Base-by-base conservation (phyloP, 2,329 filamentous ascomycete species). In the Drechslerella coelobrocha region DNA sequence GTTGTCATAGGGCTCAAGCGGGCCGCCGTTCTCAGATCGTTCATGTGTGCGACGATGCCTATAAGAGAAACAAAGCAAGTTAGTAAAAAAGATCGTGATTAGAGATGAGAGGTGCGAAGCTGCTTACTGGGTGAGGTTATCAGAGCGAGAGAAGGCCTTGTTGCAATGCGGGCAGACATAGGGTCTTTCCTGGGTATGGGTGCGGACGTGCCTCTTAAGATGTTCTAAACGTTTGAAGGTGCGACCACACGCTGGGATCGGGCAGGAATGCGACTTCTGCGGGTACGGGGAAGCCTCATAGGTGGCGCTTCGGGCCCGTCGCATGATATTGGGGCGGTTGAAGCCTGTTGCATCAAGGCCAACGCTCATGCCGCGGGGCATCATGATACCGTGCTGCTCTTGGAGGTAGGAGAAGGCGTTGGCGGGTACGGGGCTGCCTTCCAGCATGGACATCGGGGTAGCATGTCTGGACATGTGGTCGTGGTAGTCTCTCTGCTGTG, bases 141-240 rank as follows among this genome's bases (percentile, higher is more conserved):
- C 94, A 78, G 93, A 97, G 81, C 94, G 86, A 69, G 94, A 97
- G 81, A 99, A 99, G 75, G 93, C 93, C 84, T 97, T 97, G 85
- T 90, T 96, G 86, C 94, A 99, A 80, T 96, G 89, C 76, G 90
- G 90, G 86, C 94, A 99, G 78, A 95, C 89, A 81, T 99, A 99
- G 76, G 94, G 94, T 82, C 93, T 91, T 84, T 99, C 94, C 84
- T 99, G 94, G 62, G 94, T 99, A 84, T 99, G 94, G 78, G 94
- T 99, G 82, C 94, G 90, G 80, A 99, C 94, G 83, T 99, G 94
- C 85, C 92, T 88, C 86, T 99, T 99, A 78, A 99, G 87, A 82
- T 99, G 94, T 83, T 99, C 94, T 83, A 99, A 86, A 81, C 94
- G 89, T 88, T 99, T 99, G 86, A 99, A 99, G 73, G 97, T 86